phyloP scores from a whole-genome alignment of 306 rosid genomes.

The Castanea sativa region DNA sequence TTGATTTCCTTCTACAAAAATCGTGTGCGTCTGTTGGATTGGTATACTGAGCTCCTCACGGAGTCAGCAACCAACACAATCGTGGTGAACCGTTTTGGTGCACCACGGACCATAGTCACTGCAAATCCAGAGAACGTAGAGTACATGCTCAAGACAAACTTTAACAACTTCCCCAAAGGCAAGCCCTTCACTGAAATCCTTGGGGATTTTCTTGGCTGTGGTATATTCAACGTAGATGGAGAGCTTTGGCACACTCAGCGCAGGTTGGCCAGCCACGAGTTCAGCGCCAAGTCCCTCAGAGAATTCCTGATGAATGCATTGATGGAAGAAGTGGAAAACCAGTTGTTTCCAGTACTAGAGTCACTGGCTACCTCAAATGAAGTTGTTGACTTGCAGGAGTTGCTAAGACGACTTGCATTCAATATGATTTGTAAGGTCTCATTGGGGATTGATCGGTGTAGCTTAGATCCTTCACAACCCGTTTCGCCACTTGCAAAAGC shows the following conservation, averaged over 20 bases:
- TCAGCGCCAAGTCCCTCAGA: slow-evolving; percentile 47
- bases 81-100: slow-evolving; percentile 58
- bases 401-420: slow-evolving; percentile 67
- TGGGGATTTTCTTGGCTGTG: slow-evolving; percentile 77
- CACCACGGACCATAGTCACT: slow-evolving; percentile 63
- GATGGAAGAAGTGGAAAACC: slow-evolving; percentile 45
- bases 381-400: slow-evolving; percentile 63
- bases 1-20: slow-evolving; percentile 66
- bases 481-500: slow-evolving; percentile 44
- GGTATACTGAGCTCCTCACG: slow-evolving; percentile 72
- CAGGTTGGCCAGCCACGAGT: slow-evolving; percentile 70
- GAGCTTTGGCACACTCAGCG: slow-evolving; percentile 67
- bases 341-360: slow-evolving; percentile 56
- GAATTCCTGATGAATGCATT: slow-evolving; percentile 43
- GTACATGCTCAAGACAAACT: slow-evolving; percentile 79
- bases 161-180: slow-evolving; percentile 86
- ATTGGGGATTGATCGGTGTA: slow-evolving; percentile 45
- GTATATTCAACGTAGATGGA: slow-evolving; percentile 84
- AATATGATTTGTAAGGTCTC: slow-evolving; percentile 60
- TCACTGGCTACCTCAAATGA: slow-evolving; percentile 13
- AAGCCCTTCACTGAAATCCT: slow-evolving; percentile 77
- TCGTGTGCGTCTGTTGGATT: slow-evolving; percentile 53
- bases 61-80: slow-evolving; percentile 61
- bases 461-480: slow-evolving; percentile 52
- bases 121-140: slow-evolving; percentile 72